A percentile compares a stretch with the other conserved stretches of the same genome.
phyloP scores from a whole-genome alignment of 805 yeast species.

The Metschnikowia kunwiensis region DNA sequence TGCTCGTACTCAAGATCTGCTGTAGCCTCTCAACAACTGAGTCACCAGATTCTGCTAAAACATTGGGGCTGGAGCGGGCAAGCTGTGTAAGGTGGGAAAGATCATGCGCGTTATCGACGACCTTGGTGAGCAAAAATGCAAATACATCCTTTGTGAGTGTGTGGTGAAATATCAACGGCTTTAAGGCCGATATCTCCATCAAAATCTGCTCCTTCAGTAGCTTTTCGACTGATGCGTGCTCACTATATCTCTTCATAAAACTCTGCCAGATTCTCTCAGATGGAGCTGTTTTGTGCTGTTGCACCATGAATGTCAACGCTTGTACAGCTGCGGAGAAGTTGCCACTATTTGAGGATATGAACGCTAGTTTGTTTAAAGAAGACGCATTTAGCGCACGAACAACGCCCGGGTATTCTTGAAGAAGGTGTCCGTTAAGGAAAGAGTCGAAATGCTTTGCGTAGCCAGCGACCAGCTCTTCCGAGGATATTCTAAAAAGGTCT shows the following conservation, averaged over 20 bases:
- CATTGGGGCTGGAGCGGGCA: slow-evolving; percentile 10
- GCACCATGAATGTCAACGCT: slow-evolving; percentile 16
- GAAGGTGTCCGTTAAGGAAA: slow-evolving; percentile 9
- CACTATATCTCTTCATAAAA: slow-evolving; percentile 19
- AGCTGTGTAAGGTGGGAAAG: slow-evolving; percentile 28
- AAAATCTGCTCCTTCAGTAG: slow-evolving; percentile 15
- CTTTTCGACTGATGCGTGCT: slow-evolving; percentile 5
- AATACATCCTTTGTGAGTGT: slow-evolving; percentile 20
- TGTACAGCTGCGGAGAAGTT: slow-evolving; percentile 13
- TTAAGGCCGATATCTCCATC: slow-evolving; percentile 24
- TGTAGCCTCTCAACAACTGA: slow-evolving; percentile 22
- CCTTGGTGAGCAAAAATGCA: slow-evolving; percentile 21
- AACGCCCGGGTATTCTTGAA: slow-evolving; percentile 14
- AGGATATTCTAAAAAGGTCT: slow-evolving; percentile 13
- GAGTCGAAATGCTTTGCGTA: slow-evolving; percentile 12
- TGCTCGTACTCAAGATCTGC: slow-evolving; percentile 13
- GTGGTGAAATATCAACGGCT: slow-evolving; percentile 29
- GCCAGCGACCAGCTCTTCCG: neutral
- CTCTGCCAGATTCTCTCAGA: slow-evolving; percentile 22
- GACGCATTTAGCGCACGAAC: slow-evolving; percentile 18
- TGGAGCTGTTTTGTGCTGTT: slow-evolving; percentile 20
- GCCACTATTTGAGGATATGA: slow-evolving; percentile 19
- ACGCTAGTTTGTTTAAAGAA: slow-evolving; percentile 25
- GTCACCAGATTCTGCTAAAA: slow-evolving; percentile 18
- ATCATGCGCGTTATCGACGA: slow-evolving; percentile 25